A percentile compares a stretch with the other conserved stretches of the same genome.
These are phyloP conservation scores for Dryadomyces quercivorus DNA, from an alignment of 2,329 filamentous ascomycete genomes.

Conservation along the genomic window DNA sequence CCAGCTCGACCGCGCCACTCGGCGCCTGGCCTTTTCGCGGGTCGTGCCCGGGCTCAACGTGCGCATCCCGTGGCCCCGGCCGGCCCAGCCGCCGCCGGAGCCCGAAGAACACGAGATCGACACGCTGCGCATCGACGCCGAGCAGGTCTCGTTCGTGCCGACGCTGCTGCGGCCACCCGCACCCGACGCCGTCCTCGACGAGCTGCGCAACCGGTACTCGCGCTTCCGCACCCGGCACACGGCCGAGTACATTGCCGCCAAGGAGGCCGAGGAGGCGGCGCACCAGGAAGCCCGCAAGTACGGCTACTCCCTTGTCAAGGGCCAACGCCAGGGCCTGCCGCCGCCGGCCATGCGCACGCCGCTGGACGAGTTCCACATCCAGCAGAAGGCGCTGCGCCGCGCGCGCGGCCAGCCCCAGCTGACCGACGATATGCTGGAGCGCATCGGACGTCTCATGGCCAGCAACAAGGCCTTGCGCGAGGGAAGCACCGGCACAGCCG, in stretches of 20 bases:
- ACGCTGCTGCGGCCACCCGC: slow-evolving; percentile 67
- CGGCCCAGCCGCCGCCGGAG: slow-evolving; percentile 24
- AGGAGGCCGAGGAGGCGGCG: slow-evolving; percentile 24
- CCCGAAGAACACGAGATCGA: slow-evolving; percentile 49
- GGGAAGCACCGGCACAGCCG: neutral
- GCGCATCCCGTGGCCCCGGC: slow-evolving; percentile 64
- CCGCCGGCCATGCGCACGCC: slow-evolving; percentile 37
- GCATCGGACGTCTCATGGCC: slow-evolving; percentile 50
- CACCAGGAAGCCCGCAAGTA: slow-evolving; percentile 14
- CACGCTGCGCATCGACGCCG: slow-evolving; percentile 64
- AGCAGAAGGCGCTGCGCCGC: slow-evolving; percentile 37
- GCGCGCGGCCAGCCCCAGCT: slow-evolving; percentile 43
- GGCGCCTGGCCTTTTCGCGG: slow-evolving; percentile 37
- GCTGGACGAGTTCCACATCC: slow-evolving; percentile 46
- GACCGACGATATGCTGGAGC: slow-evolving; percentile 45
- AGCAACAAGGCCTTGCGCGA: neutral
- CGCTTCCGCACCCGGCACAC: slow-evolving; percentile 74
- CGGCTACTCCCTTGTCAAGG: slow-evolving; percentile 9
- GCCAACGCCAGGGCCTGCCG: slow-evolving; percentile 22
- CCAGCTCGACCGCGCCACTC: slow-evolving; percentile 34
- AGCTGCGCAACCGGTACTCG: slow-evolving; percentile 74
- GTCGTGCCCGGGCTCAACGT: slow-evolving; percentile 61
- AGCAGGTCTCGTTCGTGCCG: slow-evolving; percentile 66
- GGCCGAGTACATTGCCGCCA: slow-evolving; percentile 50
- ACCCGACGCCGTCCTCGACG: slow-evolving; percentile 66